These are phyloP conservation scores for Sporothrix humicola DNA, from an alignment of 2,329 filamentous ascomycete species.

Conservation along the genomic window DNA sequence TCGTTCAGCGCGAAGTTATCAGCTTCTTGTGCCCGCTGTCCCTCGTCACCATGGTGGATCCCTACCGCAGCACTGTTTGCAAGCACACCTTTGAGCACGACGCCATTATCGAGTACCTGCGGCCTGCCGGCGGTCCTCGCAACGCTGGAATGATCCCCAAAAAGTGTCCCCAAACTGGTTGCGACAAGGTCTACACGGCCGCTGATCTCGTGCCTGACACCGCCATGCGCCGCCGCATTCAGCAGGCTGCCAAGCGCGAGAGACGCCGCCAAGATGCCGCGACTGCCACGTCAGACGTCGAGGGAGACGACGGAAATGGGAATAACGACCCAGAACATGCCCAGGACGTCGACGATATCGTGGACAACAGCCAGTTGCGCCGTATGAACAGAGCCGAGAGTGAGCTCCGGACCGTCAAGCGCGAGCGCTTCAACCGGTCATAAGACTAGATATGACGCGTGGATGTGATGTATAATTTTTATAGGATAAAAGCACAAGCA, in stretches of 20 bases:
- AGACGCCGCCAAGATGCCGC: conserved; percentile 49
- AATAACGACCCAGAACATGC: conserved; percentile 47
- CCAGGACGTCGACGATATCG: conserved; percentile 30
- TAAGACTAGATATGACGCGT: conserved; percentile 14
- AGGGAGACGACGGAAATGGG: conserved; percentile 47
- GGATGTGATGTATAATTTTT: no score
- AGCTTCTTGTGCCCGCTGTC: conserved; percentile 74
- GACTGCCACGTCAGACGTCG: conserved; percentile 47
- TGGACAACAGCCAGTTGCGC: conserved; percentile 7
- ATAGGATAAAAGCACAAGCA: not conserved
- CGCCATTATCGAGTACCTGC: conserved; percentile 63
- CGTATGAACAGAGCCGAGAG: conserved; percentile 35
- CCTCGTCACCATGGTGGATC: conserved; percentile 66
- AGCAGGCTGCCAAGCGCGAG: conserved; percentile 56
- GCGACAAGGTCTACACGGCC: conserved; percentile 55
- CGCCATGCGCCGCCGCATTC: conserved; percentile 62
- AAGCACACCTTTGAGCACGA: conserved; percentile 74
- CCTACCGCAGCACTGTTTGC: conserved; percentile 70
- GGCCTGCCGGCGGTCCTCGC: conserved; percentile 23
- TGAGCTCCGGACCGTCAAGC: conserved; percentile 40
- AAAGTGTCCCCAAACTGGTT: conserved; percentile 71
- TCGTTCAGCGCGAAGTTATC: conserved; percentile 66
- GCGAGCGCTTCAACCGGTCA: conserved; percentile 37
- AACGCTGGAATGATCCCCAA: conserved; percentile 33
- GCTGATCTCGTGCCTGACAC: conserved; percentile 65